Conservation (phyloP, 1,139 yeast species). For the Suhomyces bokatorum region DNA sequence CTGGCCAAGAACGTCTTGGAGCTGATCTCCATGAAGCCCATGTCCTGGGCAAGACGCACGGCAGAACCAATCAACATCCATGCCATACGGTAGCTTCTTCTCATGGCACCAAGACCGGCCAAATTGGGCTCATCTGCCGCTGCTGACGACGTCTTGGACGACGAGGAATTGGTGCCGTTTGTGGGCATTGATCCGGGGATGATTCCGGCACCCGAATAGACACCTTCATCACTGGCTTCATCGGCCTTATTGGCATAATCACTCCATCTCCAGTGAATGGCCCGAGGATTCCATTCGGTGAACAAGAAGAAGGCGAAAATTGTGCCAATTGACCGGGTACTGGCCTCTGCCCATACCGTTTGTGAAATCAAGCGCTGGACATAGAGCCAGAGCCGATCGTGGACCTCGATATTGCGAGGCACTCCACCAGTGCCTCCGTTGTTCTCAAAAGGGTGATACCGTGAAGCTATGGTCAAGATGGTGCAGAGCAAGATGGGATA, state of each 20-base stretch:
- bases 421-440: slow-evolving; percentile 32
- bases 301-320: slow-evolving; percentile 81
- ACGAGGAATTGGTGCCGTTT: slow-evolving; percentile 20
- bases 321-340: slow-evolving; percentile 84
- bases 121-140: slow-evolving; percentile 47
- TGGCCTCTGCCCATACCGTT: slow-evolving; percentile 94
- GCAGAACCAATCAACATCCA: slow-evolving; percentile 93
- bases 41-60: slow-evolving; percentile 81
- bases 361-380: slow-evolving; percentile 81
- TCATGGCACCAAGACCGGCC: slow-evolving; percentile 81
- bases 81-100: slow-evolving; percentile 86
- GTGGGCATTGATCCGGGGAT: slow-evolving; percentile 12
- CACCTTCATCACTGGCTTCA: slow-evolving; percentile 24
- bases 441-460: slow-evolving; percentile 63
- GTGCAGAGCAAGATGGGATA: slow-evolving; percentile 83
- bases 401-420: slow-evolving; percentile 60
- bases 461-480: slow-evolving; percentile 72
- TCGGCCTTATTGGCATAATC: slow-evolving; percentile 77
- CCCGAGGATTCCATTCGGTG: slow-evolving; percentile 94
- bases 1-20: slow-evolving; percentile 79
- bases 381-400: slow-evolving; percentile 78
- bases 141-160: slow-evolving; percentile 2
- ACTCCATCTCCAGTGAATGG: slow-evolving; percentile 85
- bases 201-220: slow-evolving; percentile 8
- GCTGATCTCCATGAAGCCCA: slow-evolving; percentile 75